A percentile compares a stretch with the other conserved stretches of the same genome.
Evolutionary conservation across 164 flowering plant species (phyloP).

Genomic region (Brasenia schreberi): DNA sequence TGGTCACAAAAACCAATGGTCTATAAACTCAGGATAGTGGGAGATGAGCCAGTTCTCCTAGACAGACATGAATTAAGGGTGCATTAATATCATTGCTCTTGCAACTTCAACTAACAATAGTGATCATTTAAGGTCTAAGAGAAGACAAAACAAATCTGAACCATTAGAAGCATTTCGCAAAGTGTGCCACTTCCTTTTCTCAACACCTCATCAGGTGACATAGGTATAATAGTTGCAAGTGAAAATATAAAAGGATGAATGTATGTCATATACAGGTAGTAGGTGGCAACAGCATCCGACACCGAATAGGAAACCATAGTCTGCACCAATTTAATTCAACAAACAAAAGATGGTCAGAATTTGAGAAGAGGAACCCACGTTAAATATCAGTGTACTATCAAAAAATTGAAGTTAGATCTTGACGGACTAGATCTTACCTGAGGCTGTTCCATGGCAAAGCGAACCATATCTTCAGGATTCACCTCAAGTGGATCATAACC

Average conservation of each 20-base stretch:
- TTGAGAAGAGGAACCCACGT: background rate
- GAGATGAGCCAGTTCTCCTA: no score
- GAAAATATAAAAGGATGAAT: slow-evolving; percentile 99
- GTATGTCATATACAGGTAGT: slow-evolving; percentile 95
- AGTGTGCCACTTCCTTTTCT: slow-evolving; percentile 99
- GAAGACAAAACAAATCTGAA: slow-evolving; percentile 48
- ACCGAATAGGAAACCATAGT: slow-evolving; percentile 99
- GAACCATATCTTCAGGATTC: slow-evolving; percentile 99
- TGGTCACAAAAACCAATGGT: no score
- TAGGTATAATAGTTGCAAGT: slow-evolving; percentile 95
- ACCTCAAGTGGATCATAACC: slow-evolving; percentile 99
- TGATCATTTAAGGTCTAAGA: no score
- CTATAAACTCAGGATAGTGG: no score
- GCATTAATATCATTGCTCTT: no score
- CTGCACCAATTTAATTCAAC: slow-evolving; percentile 30
- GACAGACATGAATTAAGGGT: no score
- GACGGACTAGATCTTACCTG: slow-evolving; percentile 35
- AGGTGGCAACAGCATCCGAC: slow-evolving; percentile 98
- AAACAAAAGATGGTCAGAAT: background rate
- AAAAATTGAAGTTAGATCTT: background rate
- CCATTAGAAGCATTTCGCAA: slow-evolving; percentile 99
- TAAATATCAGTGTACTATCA: background rate
- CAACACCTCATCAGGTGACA: slow-evolving; percentile 99
- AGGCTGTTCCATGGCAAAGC: slow-evolving; percentile 89
- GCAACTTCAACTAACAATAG: no score